Evolutionary conservation across 2,329 filamentous ascomycete species (phyloP), one percentile per base, ranked within the genome.

Genomic region (Hansfordia pulvinata): DNA sequence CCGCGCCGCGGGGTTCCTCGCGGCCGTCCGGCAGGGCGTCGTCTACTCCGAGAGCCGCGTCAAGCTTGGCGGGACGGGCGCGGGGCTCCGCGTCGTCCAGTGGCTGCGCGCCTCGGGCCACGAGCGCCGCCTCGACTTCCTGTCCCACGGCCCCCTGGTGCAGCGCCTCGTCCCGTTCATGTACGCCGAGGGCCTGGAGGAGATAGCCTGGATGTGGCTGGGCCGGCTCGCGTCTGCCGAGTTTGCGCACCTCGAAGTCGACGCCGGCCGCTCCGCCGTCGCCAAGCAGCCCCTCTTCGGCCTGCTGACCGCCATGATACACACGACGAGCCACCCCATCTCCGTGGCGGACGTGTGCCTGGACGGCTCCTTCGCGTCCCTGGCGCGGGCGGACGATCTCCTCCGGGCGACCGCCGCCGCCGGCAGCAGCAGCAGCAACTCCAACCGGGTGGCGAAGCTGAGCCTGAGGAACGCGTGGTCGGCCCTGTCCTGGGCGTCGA

Each of bases 81-180:
- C 62, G 1, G 63, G 60, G 1, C 42, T 51, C 2, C 57, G 56
- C 10, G 61, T 72, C 1, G 38, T 70, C 3, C 50, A 56, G 28
- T 74, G 69, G 69, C 56, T 74, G 17, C 56, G 56, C 2, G 51
- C 64, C 1, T 62, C 61, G 1, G 63, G 65, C 3, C 41, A 53
- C 2, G 62, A 69, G 33, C 47, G 52, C 1, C 41, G 53, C 19
- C 44, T 70, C 9, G 40, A 44, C 1, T 71, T 72, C 28, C 42
- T 69, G 5, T 37, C 47, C 11, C 38, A 59, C 23, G 30, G 43
- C 18, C 32, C 37, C n/a, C 50, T 62, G 17, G 41, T 64, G 28
- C 38, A 43, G 5, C 35, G 44, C 4, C 43, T 74, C 3, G 37
- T 60, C 6, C 55, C 54, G 2, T 70, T 71, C 39, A 45, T 73